Percentiles rank a stretch among this genome's conserved stretches.
Evolutionary conservation across 2,329 filamentous ascomycete genomes (phyloP).

Genomic region (Colletotrichum trifolii): DNA sequence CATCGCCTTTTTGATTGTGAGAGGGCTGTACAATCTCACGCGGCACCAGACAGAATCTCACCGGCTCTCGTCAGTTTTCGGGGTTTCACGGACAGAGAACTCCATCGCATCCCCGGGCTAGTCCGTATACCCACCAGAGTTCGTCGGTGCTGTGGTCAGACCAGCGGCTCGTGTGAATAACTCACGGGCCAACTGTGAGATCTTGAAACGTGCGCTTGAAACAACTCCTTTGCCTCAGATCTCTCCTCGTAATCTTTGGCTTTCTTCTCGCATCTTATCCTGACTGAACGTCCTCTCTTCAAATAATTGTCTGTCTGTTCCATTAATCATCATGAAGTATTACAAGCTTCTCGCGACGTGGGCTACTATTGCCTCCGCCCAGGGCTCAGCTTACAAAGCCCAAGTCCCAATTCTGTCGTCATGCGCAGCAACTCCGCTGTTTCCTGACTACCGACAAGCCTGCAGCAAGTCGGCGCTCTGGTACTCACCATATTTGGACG

Average conservation of each 20-base stretch:
- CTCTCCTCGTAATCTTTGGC: neutral
- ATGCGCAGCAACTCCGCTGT: conserved; percentile 29
- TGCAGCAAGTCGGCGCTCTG: conserved; percentile 15
- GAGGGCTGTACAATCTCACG: too few species aligned
- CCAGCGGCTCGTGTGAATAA: neutral
- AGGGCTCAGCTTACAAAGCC: neutral
- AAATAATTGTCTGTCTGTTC: neutral
- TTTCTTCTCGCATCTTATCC: accelerated
- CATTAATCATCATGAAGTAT: conserved; percentile 11
- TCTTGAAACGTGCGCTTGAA: conserved; percentile 35
- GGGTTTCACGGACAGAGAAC: too few species aligned
- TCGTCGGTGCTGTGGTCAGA: neutral
- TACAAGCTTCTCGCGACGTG: conserved; percentile 8
- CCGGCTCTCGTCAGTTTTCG: too few species aligned
- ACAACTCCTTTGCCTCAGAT: conserved; percentile 13
- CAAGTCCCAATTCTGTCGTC: conserved; percentile 11
- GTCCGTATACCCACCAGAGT: too few species aligned
- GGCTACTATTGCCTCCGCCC: conserved; percentile 1
- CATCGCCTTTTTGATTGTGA: too few species aligned
- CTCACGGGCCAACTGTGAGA: conserved; percentile 24
- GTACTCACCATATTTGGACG: neutral
- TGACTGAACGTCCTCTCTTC: neutral
- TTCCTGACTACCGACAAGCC: conserved; percentile 19
- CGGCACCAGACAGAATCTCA: too few species aligned
- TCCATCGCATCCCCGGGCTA: too few species aligned